phyloP scores from a whole-genome alignment of 768 basidiomycete genomes.

The Nidula microcarpa region DNA sequence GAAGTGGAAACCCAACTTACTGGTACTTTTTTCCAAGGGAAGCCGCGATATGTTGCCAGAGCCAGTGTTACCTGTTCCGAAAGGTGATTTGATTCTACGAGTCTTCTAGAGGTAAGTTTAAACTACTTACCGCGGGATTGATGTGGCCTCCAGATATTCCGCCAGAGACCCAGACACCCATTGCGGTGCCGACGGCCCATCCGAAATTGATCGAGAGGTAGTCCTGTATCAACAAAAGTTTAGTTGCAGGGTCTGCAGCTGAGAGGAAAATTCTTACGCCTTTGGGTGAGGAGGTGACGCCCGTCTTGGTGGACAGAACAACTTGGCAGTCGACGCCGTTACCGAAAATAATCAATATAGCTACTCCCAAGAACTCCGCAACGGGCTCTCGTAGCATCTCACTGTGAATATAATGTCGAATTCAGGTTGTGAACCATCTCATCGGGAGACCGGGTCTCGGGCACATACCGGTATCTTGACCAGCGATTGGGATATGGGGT shows the following conservation, averaged over 20 bases:
- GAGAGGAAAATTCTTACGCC: slow-evolving; percentile 42
- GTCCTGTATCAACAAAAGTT: slow-evolving; percentile 22
- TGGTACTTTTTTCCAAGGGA: slow-evolving; percentile 82
- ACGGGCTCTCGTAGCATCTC: slow-evolving; percentile 51
- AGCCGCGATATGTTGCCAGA: slow-evolving; percentile 64
- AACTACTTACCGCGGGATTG: slow-evolving; percentile 57
- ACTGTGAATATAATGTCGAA: slow-evolving; percentile 9
- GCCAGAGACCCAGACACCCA: slow-evolving; percentile 67
- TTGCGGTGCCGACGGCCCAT: slow-evolving; percentile 56
- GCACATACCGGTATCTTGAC: slow-evolving; percentile 50
- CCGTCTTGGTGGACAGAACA: slow-evolving; percentile 40
- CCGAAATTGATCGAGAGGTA: slow-evolving; percentile 49
- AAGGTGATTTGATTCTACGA: not conserved
- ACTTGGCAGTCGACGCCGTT: slow-evolving; percentile 56
- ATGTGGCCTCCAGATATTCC: slow-evolving; percentile 75
- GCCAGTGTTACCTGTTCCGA: slow-evolving; percentile 59
- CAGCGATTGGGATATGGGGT: slow-evolving; percentile 43
- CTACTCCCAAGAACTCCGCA: slow-evolving; percentile 62
- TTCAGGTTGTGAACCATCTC: not conserved
- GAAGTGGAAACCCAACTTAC: slow-evolving; percentile 13
- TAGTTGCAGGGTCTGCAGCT: not conserved
- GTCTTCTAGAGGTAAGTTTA: not conserved
- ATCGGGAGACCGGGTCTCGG: not conserved
- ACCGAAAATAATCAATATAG: slow-evolving; percentile 58
- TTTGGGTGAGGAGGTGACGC: slow-evolving; percentile 43